Percentiles rank a stretch among this genome's conserved stretches.
phyloP scores from a whole-genome alignment of 768 basidiomycete genomes.

The Boletus patriciae region DNA sequence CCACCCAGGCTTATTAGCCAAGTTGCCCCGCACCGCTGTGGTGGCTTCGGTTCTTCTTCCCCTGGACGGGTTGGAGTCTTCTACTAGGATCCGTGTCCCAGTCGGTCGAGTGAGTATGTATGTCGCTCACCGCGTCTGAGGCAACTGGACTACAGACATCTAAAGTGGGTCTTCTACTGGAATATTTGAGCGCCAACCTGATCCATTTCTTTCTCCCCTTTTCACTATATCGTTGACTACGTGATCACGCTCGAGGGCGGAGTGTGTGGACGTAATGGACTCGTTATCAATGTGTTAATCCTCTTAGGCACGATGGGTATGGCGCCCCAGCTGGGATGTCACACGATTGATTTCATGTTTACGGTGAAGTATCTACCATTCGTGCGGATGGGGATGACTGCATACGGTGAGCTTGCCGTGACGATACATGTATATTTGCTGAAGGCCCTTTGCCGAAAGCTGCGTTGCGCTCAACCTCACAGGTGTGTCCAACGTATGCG shows the following conservation, averaged over 20 bases:
- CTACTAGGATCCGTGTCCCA: neutral
- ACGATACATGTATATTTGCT: neutral
- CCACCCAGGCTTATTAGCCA: neutral
- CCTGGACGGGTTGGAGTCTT: neutral
- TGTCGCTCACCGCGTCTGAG: conserved; percentile 2
- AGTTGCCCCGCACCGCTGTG: neutral
- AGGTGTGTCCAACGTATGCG: conserved; percentile 3
- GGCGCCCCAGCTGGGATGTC: conserved; percentile 16
- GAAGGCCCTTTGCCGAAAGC: neutral
- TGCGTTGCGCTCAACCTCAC: conserved; percentile 3
- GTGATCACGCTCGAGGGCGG: conserved; percentile 12
- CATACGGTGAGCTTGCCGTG: conserved; percentile 9
- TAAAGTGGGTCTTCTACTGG: conserved; percentile 6
- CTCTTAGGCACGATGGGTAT: conserved; percentile 19
- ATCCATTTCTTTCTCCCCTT: neutral
- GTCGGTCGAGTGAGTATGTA: neutral
- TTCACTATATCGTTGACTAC: conserved; percentile 11
- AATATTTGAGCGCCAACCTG: neutral
- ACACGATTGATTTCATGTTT: conserved; percentile 18
- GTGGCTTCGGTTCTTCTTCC: neutral
- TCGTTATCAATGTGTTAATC: neutral
- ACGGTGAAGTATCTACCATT: conserved; percentile 22
- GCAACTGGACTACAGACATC: conserved; percentile 14
- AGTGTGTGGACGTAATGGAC: neutral
- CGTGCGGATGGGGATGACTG: conserved; percentile 14